Conservation (phyloP, 2,329 filamentous ascomycete species). For the Paecilomyces fulvus region DNA sequence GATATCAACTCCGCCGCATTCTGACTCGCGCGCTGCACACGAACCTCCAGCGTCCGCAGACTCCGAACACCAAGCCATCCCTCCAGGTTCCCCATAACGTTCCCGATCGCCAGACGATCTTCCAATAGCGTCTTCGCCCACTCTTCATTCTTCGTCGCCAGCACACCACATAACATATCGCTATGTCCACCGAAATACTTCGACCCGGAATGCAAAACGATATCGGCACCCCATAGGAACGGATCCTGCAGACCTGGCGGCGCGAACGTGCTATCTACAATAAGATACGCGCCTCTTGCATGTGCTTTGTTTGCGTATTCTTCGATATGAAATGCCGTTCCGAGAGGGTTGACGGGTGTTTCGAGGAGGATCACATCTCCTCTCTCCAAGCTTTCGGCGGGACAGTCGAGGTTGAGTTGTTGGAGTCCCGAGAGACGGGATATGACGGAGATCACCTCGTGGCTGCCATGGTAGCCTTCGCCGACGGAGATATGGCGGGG, state of each 20-base stretch:
- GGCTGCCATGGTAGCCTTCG: slow-evolving; percentile 86
- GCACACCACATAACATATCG: slow-evolving; percentile 81
- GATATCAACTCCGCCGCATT: slow-evolving; percentile 61
- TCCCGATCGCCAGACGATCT: slow-evolving; percentile 71
- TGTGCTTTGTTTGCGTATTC: slow-evolving; percentile 66
- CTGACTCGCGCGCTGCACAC: slow-evolving; percentile 67
- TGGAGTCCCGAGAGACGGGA: slow-evolving; percentile 66
- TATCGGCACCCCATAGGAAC: slow-evolving; percentile 69
- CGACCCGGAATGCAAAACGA: slow-evolving; percentile 89
- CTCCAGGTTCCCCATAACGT: slow-evolving; percentile 81
- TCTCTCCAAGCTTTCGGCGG: slow-evolving; percentile 54
- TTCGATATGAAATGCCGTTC: slow-evolving; percentile 66
- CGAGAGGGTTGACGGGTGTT: slow-evolving; percentile 86
- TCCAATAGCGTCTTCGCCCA: slow-evolving; percentile 53
- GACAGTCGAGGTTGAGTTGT: slow-evolving; percentile 62
- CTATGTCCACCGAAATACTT: slow-evolving; percentile 97
- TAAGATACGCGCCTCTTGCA: slow-evolving; percentile 62
- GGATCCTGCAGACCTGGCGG: slow-evolving; percentile 85
- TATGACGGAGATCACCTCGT: slow-evolving; percentile 70
- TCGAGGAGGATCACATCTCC: slow-evolving; percentile 89
- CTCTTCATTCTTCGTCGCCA: slow-evolving; percentile 53
- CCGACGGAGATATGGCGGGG: slow-evolving; percentile 75
- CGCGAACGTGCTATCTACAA: slow-evolving; percentile 86
- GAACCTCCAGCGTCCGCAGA: slow-evolving; percentile 74
- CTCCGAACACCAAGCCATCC: slow-evolving; percentile 86